phyloP scores from a whole-genome alignment of 495 filamentous ascomycete species.

The Durotheca rogersii region DNA sequence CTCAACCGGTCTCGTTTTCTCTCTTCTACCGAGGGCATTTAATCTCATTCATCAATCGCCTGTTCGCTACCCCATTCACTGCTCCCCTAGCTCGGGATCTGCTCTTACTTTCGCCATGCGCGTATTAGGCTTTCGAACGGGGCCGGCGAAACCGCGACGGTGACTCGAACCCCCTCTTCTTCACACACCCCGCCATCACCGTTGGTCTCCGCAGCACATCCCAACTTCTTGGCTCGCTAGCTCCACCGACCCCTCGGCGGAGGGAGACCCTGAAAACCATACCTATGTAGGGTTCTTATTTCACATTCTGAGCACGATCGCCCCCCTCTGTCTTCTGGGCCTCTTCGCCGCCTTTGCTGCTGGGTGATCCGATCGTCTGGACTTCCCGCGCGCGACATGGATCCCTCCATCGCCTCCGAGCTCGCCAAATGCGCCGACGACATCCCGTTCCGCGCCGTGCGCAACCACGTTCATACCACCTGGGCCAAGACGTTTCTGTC shows the following conservation, averaged over 20 bases:
- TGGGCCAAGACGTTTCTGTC: constrained; percentile 93
- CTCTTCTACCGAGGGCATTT: too few relatives aligned
- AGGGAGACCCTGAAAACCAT: constrained; percentile 17
- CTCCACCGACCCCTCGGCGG: constrained; percentile 4
- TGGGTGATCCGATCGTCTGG: not conserved
- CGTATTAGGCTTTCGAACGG: too few relatives aligned
- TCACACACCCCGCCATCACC: too few relatives aligned
- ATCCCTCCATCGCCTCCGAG: constrained; percentile 39
- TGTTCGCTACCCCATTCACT: too few relatives aligned
- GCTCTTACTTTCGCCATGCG: too few relatives aligned
- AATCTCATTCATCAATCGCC: too few relatives aligned
- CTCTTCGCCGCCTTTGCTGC: constrained; percentile 1
- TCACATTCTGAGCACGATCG: constrained; percentile 6
- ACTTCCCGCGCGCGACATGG: constrained; percentile 25
- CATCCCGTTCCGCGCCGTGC: constrained; percentile 73
- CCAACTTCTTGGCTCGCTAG: constrained; percentile 1
- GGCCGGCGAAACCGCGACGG: too few relatives aligned
- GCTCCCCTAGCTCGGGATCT: too few relatives aligned
- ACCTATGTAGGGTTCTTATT: not conserved
- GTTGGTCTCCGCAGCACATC: too few relatives aligned
- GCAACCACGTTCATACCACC: constrained; percentile 79
- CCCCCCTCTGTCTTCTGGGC: not conserved
- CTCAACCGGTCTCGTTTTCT: too few relatives aligned
- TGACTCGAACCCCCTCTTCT: too few relatives aligned
- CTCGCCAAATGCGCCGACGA: constrained; percentile 36